These are phyloP conservation scores for Alternaria metachromatica DNA, from an alignment of 2,329 filamentous ascomycete species.

Conservation along the genomic window DNA sequence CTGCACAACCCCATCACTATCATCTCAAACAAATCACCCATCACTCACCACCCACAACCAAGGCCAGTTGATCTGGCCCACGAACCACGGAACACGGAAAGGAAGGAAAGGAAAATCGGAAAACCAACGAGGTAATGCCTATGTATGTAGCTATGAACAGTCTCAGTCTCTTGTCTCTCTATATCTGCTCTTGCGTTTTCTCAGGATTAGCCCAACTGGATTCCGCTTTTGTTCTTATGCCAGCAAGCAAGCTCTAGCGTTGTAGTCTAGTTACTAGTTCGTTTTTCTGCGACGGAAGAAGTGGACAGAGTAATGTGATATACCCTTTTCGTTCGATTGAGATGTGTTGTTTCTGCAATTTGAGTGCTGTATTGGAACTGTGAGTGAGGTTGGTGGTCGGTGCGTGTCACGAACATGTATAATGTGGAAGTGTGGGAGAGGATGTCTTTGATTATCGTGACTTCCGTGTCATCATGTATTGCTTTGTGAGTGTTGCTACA, in stretches of 20 bases:
- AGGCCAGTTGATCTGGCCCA: slow-evolving; percentile 3
- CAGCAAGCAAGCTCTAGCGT: neutral
- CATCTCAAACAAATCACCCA: neutral
- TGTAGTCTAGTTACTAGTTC: neutral
- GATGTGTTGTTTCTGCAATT: too few relatives aligned
- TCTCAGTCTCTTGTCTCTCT: neutral
- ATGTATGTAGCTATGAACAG: slow-evolving; percentile 12
- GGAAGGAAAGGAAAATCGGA: neutral
- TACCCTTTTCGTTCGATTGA: slow-evolving; percentile 11
- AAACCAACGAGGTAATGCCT: slow-evolving; percentile 8
- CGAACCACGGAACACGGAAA: neutral
- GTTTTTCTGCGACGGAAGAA: neutral
- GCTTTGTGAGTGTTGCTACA: neutral
- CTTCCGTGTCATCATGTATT: neutral
- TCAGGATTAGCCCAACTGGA: neutral
- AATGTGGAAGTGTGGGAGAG: neutral
- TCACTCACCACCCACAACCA: neutral
- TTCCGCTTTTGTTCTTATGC: slow-evolving; percentile 2
- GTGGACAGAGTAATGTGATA: slow-evolving; percentile 6
- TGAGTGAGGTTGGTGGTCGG: neutral
- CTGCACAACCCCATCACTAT: neutral
- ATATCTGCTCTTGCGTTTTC: neutral
- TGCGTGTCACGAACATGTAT: neutral
- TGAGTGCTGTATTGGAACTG: rapidly evolving
- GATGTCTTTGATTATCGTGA: neutral